Base-by-base conservation (phyloP, 192 early-diverging fungal species). In the Paraglomus occultum region DNA sequence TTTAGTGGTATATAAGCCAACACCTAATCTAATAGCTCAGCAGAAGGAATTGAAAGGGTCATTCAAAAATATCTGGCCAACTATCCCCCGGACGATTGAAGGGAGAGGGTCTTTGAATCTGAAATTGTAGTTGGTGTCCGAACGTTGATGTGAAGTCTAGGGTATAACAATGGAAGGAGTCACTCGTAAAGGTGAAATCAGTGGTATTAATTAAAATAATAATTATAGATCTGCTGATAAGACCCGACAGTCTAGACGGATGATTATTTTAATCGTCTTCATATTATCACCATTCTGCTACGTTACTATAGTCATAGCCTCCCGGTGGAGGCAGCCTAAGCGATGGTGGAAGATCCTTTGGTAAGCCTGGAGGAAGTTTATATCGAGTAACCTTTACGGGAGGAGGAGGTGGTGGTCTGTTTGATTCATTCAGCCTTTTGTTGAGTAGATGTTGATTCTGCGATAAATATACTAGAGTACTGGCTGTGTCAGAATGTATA, bases 1-100 rank as follows among this genome's bases (percentile, higher is more conserved):
- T 99, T 96, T 76, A 92, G 85, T 42, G 97, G 97, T 75, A 95
- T 99, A 18, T 97, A 84, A 90, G 74, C 73, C 92, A 48, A 84
- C 94, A 23, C 89, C 86, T 65, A 85, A 88, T 73, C 73, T 99
- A 40, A 60, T 83, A 52, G 86, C 89, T 61, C 94, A 99, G 77
- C 79, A 90, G 79, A 77, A 79, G 47, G 93, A 96, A 79, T 78
- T 97, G 54, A 78, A 87, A 57, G 82, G 79, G 47, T 75, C 70
- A 85, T 94, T 61, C 78, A 84, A 60, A 93, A 88, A 77, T 93
- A 93, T 75, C 95, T 93, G 20, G 87, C 92, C 67, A 88, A 94
- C 71, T 97, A 94, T 64, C 58, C 71, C 22, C 43, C 58, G 18
- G 40, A 57, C 46, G 59, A 48, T 49, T 15, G 58, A 49, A 48